These are phyloP conservation scores for Colletotrichum coccodes DNA, from an alignment of 2,329 filamentous ascomycete genomes.

Conservation along the genomic window DNA sequence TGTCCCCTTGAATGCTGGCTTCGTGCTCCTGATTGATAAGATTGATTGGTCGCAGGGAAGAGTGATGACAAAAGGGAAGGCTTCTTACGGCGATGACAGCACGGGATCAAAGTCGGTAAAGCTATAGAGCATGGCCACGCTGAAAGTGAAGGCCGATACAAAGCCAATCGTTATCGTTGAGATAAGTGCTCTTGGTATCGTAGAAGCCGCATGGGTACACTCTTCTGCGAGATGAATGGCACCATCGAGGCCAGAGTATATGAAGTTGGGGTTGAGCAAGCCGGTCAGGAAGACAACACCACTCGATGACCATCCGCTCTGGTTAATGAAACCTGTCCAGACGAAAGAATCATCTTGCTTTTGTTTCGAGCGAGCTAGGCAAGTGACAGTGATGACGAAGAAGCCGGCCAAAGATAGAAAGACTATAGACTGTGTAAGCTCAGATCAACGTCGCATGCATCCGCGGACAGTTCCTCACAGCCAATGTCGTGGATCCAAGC, in stretches of 20 bases:
- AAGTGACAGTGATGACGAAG: constrained; percentile 43
- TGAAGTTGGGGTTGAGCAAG: constrained; percentile 48
- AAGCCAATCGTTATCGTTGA: constrained; percentile 45
- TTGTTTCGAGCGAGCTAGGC: constrained; percentile 35
- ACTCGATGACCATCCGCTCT: constrained; percentile 39
- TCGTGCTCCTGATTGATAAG: neutral
- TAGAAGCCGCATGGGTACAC: constrained; percentile 40
- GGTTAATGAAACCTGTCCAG: constrained; percentile 43
- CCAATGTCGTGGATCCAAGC: constrained; percentile 19
- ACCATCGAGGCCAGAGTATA: constrained; percentile 48
- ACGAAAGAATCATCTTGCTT: constrained; percentile 36
- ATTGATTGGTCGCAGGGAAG: too few species aligned
- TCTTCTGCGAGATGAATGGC: constrained; percentile 51
- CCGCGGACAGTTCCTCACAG: too few species aligned
- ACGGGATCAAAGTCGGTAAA: constrained; percentile 35
- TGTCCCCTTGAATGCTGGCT: neutral
- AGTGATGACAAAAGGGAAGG: neutral
- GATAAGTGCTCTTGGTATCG: constrained; percentile 45
- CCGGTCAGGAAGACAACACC: constrained; percentile 50
- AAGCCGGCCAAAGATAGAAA: constrained; percentile 34
- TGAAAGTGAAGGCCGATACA: constrained; percentile 42
- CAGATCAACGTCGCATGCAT: too few species aligned
- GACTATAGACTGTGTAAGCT: neutral
- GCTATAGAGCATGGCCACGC: constrained; percentile 41
- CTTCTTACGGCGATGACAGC: constrained; percentile 16